Percentiles rank a stretch among this genome's conserved stretches.
Evolutionary conservation across 768 basidiomycete genomes (phyloP).

Genomic region (Pisolithus sp.): DNA sequence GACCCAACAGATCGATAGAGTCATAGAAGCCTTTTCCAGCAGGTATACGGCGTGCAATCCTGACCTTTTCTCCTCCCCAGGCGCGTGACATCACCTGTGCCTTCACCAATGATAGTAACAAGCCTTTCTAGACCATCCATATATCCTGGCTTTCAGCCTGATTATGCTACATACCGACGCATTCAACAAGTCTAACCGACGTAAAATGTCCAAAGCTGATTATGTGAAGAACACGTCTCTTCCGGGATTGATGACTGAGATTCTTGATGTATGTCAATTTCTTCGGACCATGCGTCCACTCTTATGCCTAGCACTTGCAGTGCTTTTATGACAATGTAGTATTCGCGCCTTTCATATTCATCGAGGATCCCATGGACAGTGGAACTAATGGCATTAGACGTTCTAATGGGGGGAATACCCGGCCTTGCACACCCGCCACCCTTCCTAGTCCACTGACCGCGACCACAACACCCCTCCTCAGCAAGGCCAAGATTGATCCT

Average conservation of each 20-base stretch:
- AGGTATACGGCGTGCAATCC: slow-evolving; percentile 83
- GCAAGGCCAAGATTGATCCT: slow-evolving; percentile 75
- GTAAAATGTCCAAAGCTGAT: slow-evolving; percentile 93
- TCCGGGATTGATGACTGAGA: slow-evolving; percentile 74
- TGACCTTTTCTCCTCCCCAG: slow-evolving; percentile 68
- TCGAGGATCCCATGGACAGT: slow-evolving; percentile 81
- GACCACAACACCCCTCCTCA: slow-evolving; percentile 36
- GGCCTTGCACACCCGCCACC: slow-evolving; percentile 33
- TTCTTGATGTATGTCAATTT: slow-evolving; percentile 66
- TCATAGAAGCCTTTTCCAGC: slow-evolving; percentile 90
- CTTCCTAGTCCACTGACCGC: slow-evolving; percentile 25
- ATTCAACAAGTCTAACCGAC: slow-evolving; percentile 96
- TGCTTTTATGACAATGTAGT: slow-evolving; percentile 96
- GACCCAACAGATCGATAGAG: slow-evolving; percentile 97
- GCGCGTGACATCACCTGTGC: slow-evolving; percentile 34
- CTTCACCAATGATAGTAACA: neutral
- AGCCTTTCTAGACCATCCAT: slow-evolving; percentile 68
- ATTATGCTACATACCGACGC: slow-evolving; percentile 99
- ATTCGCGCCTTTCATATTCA: slow-evolving; percentile 93
- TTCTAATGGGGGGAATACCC: slow-evolving; percentile 36
- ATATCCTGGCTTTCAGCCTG: slow-evolving; percentile 93
- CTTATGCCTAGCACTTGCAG: slow-evolving; percentile 33
- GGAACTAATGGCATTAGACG: slow-evolving; percentile 36
- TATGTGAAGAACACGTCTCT: slow-evolving; percentile 90
- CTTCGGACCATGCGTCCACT: neutral